These are phyloP conservation scores for Citrus medica DNA, from an alignment of 345 rosid species.

Conservation along the genomic window DNA sequence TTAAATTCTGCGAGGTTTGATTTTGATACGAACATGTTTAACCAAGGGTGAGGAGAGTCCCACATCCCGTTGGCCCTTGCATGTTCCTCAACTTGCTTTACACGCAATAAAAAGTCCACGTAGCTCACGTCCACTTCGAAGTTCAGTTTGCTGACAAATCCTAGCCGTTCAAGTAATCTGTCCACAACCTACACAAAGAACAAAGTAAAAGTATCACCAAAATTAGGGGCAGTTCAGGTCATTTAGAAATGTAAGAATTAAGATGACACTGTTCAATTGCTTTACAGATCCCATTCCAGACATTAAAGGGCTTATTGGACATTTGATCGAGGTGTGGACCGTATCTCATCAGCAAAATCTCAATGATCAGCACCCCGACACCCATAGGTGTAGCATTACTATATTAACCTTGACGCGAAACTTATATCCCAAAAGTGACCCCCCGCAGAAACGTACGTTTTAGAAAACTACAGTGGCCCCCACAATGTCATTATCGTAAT, in stretches of 20 bases:
- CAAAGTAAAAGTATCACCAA: not conserved
- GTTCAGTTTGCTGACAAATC: conserved; percentile 44
- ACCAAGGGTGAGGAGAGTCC: conserved; percentile 96
- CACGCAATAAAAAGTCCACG: conserved; percentile 74
- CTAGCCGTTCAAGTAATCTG: conserved; percentile 49
- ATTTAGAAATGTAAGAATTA: not conserved
- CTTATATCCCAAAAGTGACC: conserved; percentile 14
- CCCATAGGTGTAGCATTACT: conserved; percentile 2
- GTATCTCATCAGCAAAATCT: conserved; percentile 32
- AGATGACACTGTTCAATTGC: conserved; percentile 10
- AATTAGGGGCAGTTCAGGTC: conserved; percentile 28
- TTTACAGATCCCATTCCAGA: conserved; percentile 40
- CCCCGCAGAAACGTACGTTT: not conserved
- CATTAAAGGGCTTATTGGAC: conserved; percentile 52
- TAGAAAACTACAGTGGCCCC: not conserved
- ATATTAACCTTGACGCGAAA: conserved; percentile 24
- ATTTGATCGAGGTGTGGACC: conserved; percentile 52
- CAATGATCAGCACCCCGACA: conserved; percentile 23
- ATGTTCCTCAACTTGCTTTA: conserved; percentile 51
- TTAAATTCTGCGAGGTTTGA: conserved; percentile 55
- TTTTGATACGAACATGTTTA: conserved; percentile 74
- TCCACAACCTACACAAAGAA: conserved; percentile 35
- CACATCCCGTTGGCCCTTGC: conserved; percentile 68
- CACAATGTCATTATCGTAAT: conserved; percentile 36
- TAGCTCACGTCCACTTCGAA: conserved; percentile 60